phyloP scores from a whole-genome alignment of 2,329 filamentous ascomycete genomes.

The Onygena corvina region DNA sequence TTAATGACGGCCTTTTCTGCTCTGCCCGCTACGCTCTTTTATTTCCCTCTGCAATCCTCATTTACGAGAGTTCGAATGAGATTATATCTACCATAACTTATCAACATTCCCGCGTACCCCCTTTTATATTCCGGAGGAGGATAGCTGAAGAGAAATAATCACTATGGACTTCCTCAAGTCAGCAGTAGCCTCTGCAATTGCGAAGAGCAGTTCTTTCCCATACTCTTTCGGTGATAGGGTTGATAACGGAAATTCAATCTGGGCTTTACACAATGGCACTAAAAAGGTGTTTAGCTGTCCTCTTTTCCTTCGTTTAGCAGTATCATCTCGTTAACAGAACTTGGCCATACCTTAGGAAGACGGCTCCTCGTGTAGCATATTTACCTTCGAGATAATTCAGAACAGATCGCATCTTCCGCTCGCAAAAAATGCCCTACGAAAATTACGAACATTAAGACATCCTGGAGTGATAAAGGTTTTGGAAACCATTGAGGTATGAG shows the following conservation, averaged over 20 bases:
- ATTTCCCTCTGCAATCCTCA: too few relatives aligned
- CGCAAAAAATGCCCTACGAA: conserved; percentile 86
- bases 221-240: conserved; percentile 88
- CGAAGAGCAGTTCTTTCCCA: conserved; percentile 83
- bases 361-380: conserved; percentile 86
- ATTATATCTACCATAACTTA: too few relatives aligned
- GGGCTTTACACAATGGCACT: conserved; percentile 90
- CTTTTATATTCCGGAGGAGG: not conserved
- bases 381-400: conserved; percentile 78
- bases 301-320: not conserved
- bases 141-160: not conserved
- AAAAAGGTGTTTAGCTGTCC: conserved; percentile 54
- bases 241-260: conserved; percentile 85
- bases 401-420: conserved; percentile 73
- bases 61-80: too few relatives aligned
- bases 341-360: conserved; percentile 55
- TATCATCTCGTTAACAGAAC: conserved; percentile 6
- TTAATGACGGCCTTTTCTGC: too few relatives aligned
- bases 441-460: conserved; percentile 82
- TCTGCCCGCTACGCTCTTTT: too few relatives aligned
- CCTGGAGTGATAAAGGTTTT: conserved; percentile 89
- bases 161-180: conserved; percentile 96
- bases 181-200: conserved; percentile 90
- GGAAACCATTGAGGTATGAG: conserved; percentile 75
- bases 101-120: not conserved